Evolutionary conservation across 352 stramenopile species (phyloP), one percentile per base, ranked within the genome.

Genomic region (Discostella stelligera): DNA sequence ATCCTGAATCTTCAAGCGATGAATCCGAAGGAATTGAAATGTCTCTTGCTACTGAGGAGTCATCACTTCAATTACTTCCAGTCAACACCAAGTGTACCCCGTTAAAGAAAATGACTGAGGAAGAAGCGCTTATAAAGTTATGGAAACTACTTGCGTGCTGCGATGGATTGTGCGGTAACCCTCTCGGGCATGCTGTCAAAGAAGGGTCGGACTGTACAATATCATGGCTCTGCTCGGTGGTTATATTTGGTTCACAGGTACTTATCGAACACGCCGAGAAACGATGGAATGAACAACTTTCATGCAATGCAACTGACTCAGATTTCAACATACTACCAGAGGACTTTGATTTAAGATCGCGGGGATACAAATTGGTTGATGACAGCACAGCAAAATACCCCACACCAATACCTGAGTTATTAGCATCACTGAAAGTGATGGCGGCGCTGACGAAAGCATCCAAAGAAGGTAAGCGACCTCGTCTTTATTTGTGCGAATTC

Each of bases 171-270:
- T 90, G 79, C 60, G 86, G 88, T 14, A 50, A 74, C 64, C 61
- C 80, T 46, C 62, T 93, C 3, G 88, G 88, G 46, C 63, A 77
- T 39, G 64, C 84, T 8, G 80, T 92, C 21, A 90, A 90, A 68
- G 66, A 84, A 75, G 84, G 86, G 14, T 89, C 83, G n/a, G 88
- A 93, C 71, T 81, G 75, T 20, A 91, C 86, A 3, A 68, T 93
- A 16, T 66, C 79, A 60, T 91, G 86, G 86, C 65, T 91, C 10
- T 92, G 74, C 61, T 80, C 39, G 59, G 63, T 66, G 13, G 62
- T 90, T 23, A 82, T 83, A 0, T 91, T 86, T 75, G 88, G 88
- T 53, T 63, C 71, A 52, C 86, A 93, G 78, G 64, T 87, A 30
- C 52, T 82, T 30, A 59, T 59, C 0, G 71, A 70, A 54, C 54